Percentiles rank a stretch among this genome's conserved stretches.
These are phyloP conservation scores for Silene noctiflora DNA, from an alignment of 179 eudicot species.

Conservation along the genomic window DNA sequence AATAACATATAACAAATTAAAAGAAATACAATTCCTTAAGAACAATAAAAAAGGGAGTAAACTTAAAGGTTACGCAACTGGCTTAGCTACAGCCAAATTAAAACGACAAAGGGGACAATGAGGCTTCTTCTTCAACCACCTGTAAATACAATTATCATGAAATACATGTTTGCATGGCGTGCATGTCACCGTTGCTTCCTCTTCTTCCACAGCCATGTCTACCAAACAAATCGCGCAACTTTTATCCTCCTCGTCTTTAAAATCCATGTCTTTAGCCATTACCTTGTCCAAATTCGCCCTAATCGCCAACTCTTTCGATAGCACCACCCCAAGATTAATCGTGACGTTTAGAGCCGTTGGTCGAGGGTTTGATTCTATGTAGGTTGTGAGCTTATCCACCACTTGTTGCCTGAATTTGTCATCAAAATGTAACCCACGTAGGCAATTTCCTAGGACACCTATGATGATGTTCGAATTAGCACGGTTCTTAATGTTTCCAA, in stretches of 20 bases:
- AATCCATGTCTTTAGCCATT: neutral
- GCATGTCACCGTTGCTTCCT: neutral
- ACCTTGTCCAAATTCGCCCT: neutral
- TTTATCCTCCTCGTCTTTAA: neutral
- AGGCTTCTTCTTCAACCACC: neutral
- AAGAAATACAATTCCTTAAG: too few species aligned
- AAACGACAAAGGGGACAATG: constrained; percentile 7
- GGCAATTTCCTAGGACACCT: too few species aligned
- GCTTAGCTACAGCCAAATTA: neutral
- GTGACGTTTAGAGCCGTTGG: neutral
- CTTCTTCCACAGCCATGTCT: neutral
- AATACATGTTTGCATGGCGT: constrained; percentile 6
- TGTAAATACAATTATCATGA: neutral
- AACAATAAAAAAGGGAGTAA: too few species aligned
- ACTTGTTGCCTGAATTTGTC: neutral
- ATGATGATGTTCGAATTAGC: neutral
- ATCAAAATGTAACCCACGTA: neutral
- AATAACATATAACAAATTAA: too few species aligned
- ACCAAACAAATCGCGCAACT: neutral
- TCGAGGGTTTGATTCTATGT: constrained; percentile 8
- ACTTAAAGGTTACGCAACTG: neutral
- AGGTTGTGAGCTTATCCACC: neutral
- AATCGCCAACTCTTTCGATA: neutral
- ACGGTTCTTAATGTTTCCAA: neutral
- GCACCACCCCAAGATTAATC: neutral